A percentile compares a stretch with the other conserved stretches of the same genome.
Conservation (phyloP, 768 basidiomycete species). For the Symmetrospora coprosmae region DNA sequence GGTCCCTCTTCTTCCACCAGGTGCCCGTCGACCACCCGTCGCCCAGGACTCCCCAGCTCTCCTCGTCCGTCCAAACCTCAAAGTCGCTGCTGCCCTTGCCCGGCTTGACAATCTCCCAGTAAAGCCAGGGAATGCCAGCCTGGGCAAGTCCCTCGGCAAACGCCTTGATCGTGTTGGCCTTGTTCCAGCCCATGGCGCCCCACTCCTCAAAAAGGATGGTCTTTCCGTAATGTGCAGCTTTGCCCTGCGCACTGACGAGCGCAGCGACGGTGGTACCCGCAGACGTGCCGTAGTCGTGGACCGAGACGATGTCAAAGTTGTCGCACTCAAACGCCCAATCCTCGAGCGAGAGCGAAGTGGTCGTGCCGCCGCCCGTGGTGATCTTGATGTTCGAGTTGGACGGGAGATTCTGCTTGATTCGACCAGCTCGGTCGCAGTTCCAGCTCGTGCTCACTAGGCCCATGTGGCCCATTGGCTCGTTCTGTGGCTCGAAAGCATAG, state of each 20-base stretch:
- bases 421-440: constrained; percentile 30
- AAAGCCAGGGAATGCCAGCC: constrained; percentile 28
- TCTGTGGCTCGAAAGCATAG: constrained; percentile 30
- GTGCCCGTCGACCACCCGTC: constrained; percentile 10
- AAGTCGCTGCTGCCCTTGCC: constrained; percentile 29
- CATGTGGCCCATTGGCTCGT: constrained; percentile 34
- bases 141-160: constrained; percentile 26
- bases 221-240: constrained; percentile 21
- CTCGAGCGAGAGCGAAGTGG: constrained; percentile 23
- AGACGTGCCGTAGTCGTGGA: constrained; percentile 34
- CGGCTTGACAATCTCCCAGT: constrained; percentile 32
- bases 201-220: constrained; percentile 32
- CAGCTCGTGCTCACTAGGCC: constrained; percentile 25
- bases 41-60: constrained; percentile 10
- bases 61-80: constrained; percentile 26
- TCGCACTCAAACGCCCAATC: constrained; percentile 31
- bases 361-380: constrained; percentile 33
- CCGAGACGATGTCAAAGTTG: constrained; percentile 31
- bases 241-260: constrained; percentile 19
- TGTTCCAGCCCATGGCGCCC: constrained; percentile 30
- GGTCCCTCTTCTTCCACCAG: constrained; percentile 6
- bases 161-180: constrained; percentile 23
- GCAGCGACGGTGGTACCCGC: constrained; percentile 19
- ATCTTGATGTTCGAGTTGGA: constrained; percentile 26
- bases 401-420: constrained; percentile 27